Conservation (phyloP, 78 protist species). For the Guillardia theta region DNA sequence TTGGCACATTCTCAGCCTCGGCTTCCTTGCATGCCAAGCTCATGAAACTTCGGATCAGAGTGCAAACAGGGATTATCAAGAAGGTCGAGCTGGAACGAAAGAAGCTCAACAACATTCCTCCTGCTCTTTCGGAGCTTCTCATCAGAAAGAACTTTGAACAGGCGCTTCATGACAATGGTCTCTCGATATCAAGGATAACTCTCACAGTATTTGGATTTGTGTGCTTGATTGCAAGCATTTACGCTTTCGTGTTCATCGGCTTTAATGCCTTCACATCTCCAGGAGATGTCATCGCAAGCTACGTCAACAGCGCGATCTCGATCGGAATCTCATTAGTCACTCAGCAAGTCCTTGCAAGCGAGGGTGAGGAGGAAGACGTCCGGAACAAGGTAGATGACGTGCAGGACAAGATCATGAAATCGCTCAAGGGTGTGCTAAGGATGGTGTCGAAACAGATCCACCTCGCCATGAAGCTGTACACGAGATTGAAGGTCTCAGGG, state of each 20-base stretch:
- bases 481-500: background rate
- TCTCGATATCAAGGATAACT: background rate
- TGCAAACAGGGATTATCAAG: background rate
- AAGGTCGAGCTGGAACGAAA: background rate
- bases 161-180: background rate
- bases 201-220: background rate
- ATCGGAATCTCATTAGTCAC: background rate
- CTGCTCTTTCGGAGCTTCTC: background rate
- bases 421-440: background rate
- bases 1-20: background rate
- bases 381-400: background rate
- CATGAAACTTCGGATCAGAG: background rate
- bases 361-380: background rate
- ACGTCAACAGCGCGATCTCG: background rate
- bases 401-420: background rate
- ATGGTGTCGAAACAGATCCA: background rate
- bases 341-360: background rate
- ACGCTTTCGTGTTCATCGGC: background rate
- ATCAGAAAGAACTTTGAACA: background rate
- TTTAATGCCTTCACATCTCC: background rate
- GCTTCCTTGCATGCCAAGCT: background rate
- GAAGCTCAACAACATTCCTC: background rate
- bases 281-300: background rate
- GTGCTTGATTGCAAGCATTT: background rate
- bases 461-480: background rate